Percentiles rank a stretch among this genome's conserved stretches.
These are phyloP conservation scores for Nemania serpens DNA, from an alignment of 2,329 filamentous ascomycete species.

Conservation along the genomic window DNA sequence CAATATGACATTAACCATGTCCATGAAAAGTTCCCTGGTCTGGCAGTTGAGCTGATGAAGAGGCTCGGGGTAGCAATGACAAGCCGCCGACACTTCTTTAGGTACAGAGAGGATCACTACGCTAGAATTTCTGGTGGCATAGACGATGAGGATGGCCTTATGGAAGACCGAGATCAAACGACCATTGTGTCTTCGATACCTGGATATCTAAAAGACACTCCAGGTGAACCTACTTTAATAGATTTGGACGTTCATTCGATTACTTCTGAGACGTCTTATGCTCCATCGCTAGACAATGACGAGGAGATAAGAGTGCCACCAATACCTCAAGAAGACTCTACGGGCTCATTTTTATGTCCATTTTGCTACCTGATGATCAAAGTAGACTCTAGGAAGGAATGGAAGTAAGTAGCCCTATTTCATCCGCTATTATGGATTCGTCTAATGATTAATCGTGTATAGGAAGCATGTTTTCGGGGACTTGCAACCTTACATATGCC, in stretches of 20 bases:
- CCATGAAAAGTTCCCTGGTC: constrained; percentile 6
- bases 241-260: not conserved
- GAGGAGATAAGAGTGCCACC: constrained; percentile 1
- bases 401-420: constrained; percentile 1
- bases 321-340: not conserved
- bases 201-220: not conserved
- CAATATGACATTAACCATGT: constrained; percentile 1
- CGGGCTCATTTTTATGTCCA: constrained; percentile 1
- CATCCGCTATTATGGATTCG: not conserved
- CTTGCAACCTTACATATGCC: constrained; percentile 11
- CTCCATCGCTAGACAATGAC: not conserved
- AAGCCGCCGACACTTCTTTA: constrained; percentile 2
- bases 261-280: not conserved
- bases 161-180: not conserved
- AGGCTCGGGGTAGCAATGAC: constrained; percentile 12
- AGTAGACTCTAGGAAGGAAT: not conserved
- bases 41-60: not conserved
- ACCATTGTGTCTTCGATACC: not conserved
- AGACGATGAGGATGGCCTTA: not conserved
- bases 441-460: not conserved
- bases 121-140: not conserved
- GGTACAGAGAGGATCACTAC: constrained; percentile 2
- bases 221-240: not conserved
- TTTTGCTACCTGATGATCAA: constrained; percentile 9
- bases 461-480: constrained; percentile 12